A percentile compares a stretch with the other conserved stretches of the same genome.
Conservation (phyloP, 129 eudicot genomes). For the Deinandra increscens region DNA sequence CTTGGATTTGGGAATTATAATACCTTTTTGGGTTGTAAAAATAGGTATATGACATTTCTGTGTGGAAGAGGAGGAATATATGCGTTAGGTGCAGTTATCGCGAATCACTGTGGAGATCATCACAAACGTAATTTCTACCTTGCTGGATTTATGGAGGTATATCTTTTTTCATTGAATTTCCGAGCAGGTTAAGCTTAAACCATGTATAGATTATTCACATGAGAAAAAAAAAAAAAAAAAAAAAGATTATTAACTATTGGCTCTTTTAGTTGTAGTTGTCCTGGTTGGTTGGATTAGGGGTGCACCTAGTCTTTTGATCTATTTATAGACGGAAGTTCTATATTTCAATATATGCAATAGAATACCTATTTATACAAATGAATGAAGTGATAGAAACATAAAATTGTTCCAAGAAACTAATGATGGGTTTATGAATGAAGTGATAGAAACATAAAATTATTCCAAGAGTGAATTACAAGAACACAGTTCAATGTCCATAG, state of each 20-base stretch:
- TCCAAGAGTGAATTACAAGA: neutral
- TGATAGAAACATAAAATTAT: neutral
- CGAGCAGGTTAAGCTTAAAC: neutral
- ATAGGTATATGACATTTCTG: constrained; percentile 78
- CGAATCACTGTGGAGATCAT: constrained; percentile 56
- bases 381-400: too few species aligned
- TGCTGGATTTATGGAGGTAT: constrained; percentile 36
- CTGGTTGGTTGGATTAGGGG: neutral
- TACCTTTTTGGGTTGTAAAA: neutral
- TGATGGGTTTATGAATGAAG: neutral
- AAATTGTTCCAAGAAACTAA: too few species aligned
- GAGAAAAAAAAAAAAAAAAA: too few species aligned
- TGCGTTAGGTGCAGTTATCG: constrained; percentile 72
- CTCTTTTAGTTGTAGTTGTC: neutral
- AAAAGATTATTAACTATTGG: too few species aligned
- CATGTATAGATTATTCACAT: neutral
- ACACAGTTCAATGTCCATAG: neutral
- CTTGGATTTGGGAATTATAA: too few species aligned
- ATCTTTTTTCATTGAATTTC: neutral
- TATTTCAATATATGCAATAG: neutral
- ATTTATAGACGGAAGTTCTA: neutral
- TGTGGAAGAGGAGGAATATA: constrained; percentile 86
- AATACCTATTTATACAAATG: neutral
- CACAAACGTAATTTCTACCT: constrained; percentile 49
- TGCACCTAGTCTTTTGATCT: neutral